These are phyloP conservation scores for Brettanomyces naardenensis DNA, from an alignment of 805 yeast genomes.

Conservation along the genomic window DNA sequence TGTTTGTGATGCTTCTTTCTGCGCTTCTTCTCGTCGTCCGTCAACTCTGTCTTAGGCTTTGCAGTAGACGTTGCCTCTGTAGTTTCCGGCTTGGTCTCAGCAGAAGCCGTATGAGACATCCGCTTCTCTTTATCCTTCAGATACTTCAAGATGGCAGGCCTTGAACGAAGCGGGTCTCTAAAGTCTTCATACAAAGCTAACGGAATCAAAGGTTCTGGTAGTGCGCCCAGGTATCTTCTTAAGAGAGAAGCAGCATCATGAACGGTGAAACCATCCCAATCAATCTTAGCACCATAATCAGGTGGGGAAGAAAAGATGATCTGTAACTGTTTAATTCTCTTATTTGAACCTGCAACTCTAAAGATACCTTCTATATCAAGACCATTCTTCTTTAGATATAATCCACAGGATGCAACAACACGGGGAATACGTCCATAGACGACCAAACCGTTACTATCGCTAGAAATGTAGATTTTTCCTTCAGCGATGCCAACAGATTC, in stretches of 20 bases:
- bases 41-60: slow-evolving; percentile 6
- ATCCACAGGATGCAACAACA: slow-evolving; percentile 94
- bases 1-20: slow-evolving; percentile 42
- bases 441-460: slow-evolving; percentile 55
- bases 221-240: slow-evolving; percentile 74
- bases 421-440: slow-evolving; percentile 87
- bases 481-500: slow-evolving; percentile 69
- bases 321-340: slow-evolving; percentile 82
- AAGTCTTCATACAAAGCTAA: slow-evolving; percentile 66
- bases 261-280: slow-evolving; percentile 91
- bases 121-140: slow-evolving; percentile 42
- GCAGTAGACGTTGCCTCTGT: not conserved
- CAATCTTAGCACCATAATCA: slow-evolving; percentile 75
- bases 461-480: slow-evolving; percentile 62
- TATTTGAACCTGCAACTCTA: slow-evolving; percentile 85
- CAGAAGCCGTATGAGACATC: slow-evolving; percentile 5
- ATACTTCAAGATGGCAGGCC: slow-evolving; percentile 60
- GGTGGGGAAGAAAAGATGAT: slow-evolving; percentile 81
- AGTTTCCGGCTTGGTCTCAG: not conserved
- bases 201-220: slow-evolving; percentile 91
- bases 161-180: slow-evolving; percentile 63
- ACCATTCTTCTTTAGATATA: slow-evolving; percentile 70
- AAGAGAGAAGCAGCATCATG: slow-evolving; percentile 94
- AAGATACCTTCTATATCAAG: slow-evolving; percentile 84
- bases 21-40: slow-evolving; percentile 25